phyloP scores from a whole-genome alignment of 2,329 filamentous ascomycete species.

The Coniochaeta sp. region DNA sequence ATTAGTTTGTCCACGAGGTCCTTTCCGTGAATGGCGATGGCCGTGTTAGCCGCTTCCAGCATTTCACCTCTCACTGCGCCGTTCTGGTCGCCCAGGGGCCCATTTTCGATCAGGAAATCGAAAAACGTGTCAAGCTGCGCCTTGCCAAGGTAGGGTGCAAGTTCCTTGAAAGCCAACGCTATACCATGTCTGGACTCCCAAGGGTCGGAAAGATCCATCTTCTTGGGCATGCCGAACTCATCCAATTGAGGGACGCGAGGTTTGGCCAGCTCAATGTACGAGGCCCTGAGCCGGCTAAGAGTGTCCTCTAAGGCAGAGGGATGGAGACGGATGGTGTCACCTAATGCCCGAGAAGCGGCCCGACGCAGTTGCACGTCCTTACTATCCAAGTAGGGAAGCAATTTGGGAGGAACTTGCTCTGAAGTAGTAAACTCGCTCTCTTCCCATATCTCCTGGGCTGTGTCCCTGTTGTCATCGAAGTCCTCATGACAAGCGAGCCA shows the following conservation, averaged over 20 bases:
- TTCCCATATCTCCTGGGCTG: constrained; percentile 88
- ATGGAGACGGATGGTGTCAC: constrained; percentile 61
- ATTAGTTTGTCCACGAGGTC: constrained; percentile 81
- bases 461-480: constrained; percentile 74
- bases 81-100: constrained; percentile 80
- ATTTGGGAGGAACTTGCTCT: constrained; percentile 55
- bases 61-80: constrained; percentile 75
- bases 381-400: constrained; percentile 73
- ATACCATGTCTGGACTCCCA: constrained; percentile 92
- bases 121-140: constrained; percentile 70
- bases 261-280: constrained; percentile 74
- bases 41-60: constrained; percentile 78
- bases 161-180: constrained; percentile 76
- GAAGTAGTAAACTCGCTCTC: constrained; percentile 75
- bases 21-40: constrained; percentile 77
- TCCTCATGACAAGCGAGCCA: constrained; percentile 94
- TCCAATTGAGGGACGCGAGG: constrained; percentile 78
- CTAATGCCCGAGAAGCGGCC: constrained; percentile 74
- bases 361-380: constrained; percentile 75
- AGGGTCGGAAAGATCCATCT: constrained; percentile 77
- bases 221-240: constrained; percentile 89
- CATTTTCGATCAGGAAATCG: constrained; percentile 75
- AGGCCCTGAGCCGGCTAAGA: constrained; percentile 57
- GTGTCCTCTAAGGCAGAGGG: constrained; percentile 53
- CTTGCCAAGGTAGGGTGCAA: constrained; percentile 63